Evolutionary conservation across 2,329 filamentous ascomycete species (phyloP).

Genomic region (Fonsecaea pugnacius): DNA sequence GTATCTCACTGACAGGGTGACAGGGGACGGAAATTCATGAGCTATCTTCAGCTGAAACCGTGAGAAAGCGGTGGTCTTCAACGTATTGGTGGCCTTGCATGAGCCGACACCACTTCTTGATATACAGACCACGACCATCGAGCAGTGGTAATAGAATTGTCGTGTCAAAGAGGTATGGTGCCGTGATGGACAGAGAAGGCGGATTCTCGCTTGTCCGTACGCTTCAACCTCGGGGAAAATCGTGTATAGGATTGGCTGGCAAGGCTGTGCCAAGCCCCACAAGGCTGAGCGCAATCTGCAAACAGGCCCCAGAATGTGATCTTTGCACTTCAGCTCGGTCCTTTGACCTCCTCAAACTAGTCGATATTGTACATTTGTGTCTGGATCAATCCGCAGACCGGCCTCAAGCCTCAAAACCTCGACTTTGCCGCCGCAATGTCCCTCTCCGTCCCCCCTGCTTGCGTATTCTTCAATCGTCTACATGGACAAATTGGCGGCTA

Average conservation of each 20-base stretch:
- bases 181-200: neutral
- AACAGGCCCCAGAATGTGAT: neutral
- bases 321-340: neutral
- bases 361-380: neutral
- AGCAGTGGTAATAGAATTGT: neutral
- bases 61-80: neutral
- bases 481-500: constrained; percentile 2
- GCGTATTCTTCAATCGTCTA: neutral
- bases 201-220: constrained; percentile 9
- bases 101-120: neutral
- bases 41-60: neutral
- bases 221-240: constrained; percentile 6
- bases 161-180: neutral
- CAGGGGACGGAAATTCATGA: neutral
- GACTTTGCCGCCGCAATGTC: neutral
- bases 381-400: neutral
- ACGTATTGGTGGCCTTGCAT: neutral
- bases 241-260: neutral
- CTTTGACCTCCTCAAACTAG: neutral
- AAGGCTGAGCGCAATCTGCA: constrained; percentile 7
- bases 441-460: neutral
- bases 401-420: neutral
- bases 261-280: neutral
- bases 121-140: neutral
- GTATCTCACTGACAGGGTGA: neutral